Base-by-base conservation (phyloP, 179 eudicot genomes). In the Beta macrorhiza region DNA sequence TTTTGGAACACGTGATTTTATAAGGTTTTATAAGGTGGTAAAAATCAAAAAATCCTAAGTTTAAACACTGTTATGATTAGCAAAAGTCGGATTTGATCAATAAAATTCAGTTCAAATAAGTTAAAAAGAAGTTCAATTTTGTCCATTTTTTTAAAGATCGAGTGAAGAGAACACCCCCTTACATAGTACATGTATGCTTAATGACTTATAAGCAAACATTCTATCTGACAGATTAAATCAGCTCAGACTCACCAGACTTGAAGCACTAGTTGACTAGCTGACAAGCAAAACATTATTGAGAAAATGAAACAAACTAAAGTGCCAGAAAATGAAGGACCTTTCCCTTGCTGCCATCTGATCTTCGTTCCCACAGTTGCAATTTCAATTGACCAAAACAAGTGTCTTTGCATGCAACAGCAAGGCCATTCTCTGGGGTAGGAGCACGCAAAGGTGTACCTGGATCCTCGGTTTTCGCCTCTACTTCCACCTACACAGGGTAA, bases 401-500 rank as follows among this genome's bases (percentile, higher is more conserved):
- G 80, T 96, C 99, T 87, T 89, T 96, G 81, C 99, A 96, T 87
- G 98, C 98, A 74, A 98, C 97, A 85, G 92, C 90, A 61, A 96
- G 89, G 64, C 99, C 99, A 77, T 89, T 86, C 83, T 93, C 98
- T 72, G 78, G 55, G 12, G 99, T 93, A 69, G 99, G 99, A 82
- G 99, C 98, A 71, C 99, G 98, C 87, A 96, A 78, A 64, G 96
- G 89, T 49, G 98, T 92, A 20, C 99, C 99, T 58, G 97, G 90
- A 84, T 93, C 87, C 75, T 90, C 81, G 49, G 97, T 90, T 77
- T 84, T 90, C 57, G 92, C 99, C 85, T 89, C 97, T 80, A 96
- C 67, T 86, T 92, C 96, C 56, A 94, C 96, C 99, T 96, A 90
- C 57, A 79, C 22, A 17, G 17, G 10, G 20, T 65, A 42, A 78